These are phyloP conservation scores for Ophiostoma triangulosporum DNA, from an alignment of 2,329 filamentous ascomycete species.

Conservation along the genomic window DNA sequence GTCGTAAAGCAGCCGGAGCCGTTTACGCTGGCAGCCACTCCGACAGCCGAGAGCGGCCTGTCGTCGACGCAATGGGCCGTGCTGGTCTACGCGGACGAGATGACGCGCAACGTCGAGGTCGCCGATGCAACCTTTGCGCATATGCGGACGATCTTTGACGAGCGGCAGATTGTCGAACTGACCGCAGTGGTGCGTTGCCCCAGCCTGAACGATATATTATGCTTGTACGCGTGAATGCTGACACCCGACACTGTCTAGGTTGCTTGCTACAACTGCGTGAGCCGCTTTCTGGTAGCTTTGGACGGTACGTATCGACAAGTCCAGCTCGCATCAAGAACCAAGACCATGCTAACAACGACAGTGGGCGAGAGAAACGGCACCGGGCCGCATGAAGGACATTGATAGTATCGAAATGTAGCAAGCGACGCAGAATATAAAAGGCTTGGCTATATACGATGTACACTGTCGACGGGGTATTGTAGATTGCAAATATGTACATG, in stretches of 20 bases:
- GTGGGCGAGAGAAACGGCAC: not conserved
- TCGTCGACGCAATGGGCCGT: constrained; percentile 53
- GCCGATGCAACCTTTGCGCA: constrained; percentile 51
- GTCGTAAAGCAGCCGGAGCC: constrained; percentile 24
- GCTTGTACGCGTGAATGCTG: too few relatives aligned
- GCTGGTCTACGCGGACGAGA: constrained; percentile 64
- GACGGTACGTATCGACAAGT: constrained; percentile 58
- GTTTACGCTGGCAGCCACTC: constrained; percentile 12
- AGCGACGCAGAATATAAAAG: too few relatives aligned
- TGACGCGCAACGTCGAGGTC: constrained; percentile 64
- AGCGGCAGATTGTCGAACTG: constrained; percentile 67
- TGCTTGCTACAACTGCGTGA: constrained; percentile 75
- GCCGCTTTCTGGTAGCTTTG: constrained; percentile 67
- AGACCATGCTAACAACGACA: not conserved
- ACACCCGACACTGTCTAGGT: constrained; percentile 17
- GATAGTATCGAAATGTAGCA: constrained; percentile 16
- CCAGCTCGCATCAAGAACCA: too few relatives aligned
- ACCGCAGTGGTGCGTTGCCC: constrained; percentile 28
- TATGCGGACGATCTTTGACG: constrained; percentile 47
- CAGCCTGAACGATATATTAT: too few relatives aligned
- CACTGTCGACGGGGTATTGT: not conserved
- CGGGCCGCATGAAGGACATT: not conserved
- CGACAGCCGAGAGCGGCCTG: constrained; percentile 21
- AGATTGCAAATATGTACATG: not conserved
- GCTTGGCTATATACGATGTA: not conserved